Evolutionary conservation across 2,329 filamentous ascomycete species (phyloP), one percentile per base, ranked within the genome.

Genomic region (Epichloe sp.): DNA sequence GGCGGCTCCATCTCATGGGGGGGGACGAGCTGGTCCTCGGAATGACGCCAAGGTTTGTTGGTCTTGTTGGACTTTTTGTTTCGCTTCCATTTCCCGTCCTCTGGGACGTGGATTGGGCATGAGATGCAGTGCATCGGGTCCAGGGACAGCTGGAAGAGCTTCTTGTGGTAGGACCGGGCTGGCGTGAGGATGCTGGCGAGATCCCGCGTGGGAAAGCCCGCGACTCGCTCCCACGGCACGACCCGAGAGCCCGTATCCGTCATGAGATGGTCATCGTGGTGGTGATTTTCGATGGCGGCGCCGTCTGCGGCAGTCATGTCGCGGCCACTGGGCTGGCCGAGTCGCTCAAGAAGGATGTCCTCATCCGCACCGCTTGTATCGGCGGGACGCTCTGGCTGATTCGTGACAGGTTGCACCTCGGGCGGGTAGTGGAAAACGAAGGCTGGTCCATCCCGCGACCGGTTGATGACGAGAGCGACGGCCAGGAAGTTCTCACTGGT

Each of bases 381-480:
- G 12, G 65, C 62, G 15, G 64, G 55, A 15, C 34, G 43, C 26
- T 61, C 62, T 5, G 64, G 57, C n/a, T 65, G 63, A 31, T 67
- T 65, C 15, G 65, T 57, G 60, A 55, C 63, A 47, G 62, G 66
- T 54, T 65, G 63, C 43, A 79, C 72, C 45, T 71, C 65, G n/a
- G 82, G 77, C n/a, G 88, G 88, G 62, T 93, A 93, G 67, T 95
- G 87, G 66, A 90, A 95, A 60, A 93, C 85, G 60, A 93, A 85
- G 56, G 82, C 80, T 31, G 88, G 86, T 15, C 88, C 88, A 59
- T 87, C 85, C 57, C 85, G 81, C 36, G 85, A 86, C 57, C 85
- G 79, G 60, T 80, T 80, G 60, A 87, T 80, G 57, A 89, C 80
- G 40, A 91, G 77, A 48, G 87, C 80, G 52, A 91, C 80, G 42